Evolutionary conservation across 2,329 filamentous ascomycete genomes (phyloP), one percentile per base, ranked within the genome.

Genomic region (Fusarium stilboides): DNA sequence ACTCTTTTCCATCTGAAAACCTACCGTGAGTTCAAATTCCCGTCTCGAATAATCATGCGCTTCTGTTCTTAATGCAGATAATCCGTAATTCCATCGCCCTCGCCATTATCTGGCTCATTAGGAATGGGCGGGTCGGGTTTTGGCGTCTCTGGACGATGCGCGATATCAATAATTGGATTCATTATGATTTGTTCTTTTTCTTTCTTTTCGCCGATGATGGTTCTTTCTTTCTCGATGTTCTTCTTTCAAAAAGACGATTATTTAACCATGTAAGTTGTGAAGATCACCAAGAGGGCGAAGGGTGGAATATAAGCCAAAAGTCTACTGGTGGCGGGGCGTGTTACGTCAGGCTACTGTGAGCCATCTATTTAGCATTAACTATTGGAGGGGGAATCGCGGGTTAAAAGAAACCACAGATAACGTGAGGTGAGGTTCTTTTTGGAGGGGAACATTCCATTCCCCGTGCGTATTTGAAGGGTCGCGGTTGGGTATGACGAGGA

Each of bases 121-220:
- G 76, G 77, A 36, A 74, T 62, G 36, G 77, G 76, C 36, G 74
- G 70, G 13, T 75, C 71, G 37, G 73, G 73, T 54, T 77, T 75
- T 49, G 77, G 77, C 28, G 77, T 79, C 62, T 77, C 76, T 28
- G 76, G 76, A 37, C 76, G 77, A 67, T 73, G 72, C 37, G 63
- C 45, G 28, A 71, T 42, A 31, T 24, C 33, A 36, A 52, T 22
- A 36, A 66, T 50, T 28, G 49, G 39, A 24, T 43, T 51, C 69
- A 70, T 68, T 8, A 15, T 65, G 54, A 28, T 24, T 36, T 44
- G 5, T 43, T 44, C 13, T 42, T 20, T 34, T 54, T 24, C 15
- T 24, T 43, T 45, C 20, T 51, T 54, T 37, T 17, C 22, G 43
- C 6, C 44, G 13, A 14, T 52, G 26, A 31, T 37, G 17, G 24